These are phyloP conservation scores for Silybum marianum DNA, from an alignment of 129 eudicot genomes.

Conservation along the genomic window DNA sequence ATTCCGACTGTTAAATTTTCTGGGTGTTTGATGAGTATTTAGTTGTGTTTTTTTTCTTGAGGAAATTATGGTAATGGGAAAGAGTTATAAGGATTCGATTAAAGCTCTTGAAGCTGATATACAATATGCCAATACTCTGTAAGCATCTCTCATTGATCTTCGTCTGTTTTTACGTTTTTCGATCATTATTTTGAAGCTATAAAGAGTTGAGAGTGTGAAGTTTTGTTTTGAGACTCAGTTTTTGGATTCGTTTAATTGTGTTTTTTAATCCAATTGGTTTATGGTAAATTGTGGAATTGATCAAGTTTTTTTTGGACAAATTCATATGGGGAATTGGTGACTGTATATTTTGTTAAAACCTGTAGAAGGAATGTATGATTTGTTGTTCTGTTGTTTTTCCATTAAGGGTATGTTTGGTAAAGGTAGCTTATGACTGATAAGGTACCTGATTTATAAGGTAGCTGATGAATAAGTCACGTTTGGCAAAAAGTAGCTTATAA, in stretches of 20 bases:
- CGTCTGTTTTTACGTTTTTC: background rate
- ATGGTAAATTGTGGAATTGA: no score
- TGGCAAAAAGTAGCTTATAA: no score
- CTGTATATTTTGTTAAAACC: background rate
- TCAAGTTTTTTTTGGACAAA: background rate
- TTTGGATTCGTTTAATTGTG: background rate
- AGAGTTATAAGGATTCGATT: conserved; percentile 61
- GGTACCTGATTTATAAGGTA: no score
- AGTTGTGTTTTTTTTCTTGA: background rate
- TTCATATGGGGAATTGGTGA: background rate
- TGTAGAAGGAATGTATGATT: background rate
- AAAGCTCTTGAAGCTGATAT: conserved; percentile 84
- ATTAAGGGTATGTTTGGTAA: no score
- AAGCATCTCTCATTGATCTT: conserved; percentile 15
- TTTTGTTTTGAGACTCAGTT: background rate
- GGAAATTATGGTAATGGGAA: conserved; percentile 43
- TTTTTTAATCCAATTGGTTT: background rate
- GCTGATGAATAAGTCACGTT: no score
- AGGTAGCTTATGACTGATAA: no score
- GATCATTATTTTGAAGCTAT: background rate
- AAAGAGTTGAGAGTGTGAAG: background rate
- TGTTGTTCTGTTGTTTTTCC: background rate
- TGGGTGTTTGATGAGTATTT: conserved; percentile 25
- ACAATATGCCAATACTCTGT: conserved; percentile 75
- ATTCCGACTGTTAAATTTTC: background rate